These are phyloP conservation scores for Pneumocystis sp. DNA, from an alignment of 1,139 yeast species.

Conservation along the genomic window DNA sequence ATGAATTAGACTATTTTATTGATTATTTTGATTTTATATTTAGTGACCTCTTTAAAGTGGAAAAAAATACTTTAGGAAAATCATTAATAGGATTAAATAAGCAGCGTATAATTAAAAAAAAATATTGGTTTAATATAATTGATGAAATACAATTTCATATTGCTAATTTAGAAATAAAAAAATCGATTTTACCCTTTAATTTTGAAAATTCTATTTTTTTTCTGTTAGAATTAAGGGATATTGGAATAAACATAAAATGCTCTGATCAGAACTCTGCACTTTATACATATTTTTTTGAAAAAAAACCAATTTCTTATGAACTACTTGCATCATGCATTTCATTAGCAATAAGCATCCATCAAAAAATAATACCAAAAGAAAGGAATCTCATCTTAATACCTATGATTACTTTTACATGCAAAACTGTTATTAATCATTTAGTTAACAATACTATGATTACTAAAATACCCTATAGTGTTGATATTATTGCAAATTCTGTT, in stretches of 20 bases:
- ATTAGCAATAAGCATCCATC: constrained; percentile 21
- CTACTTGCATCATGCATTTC: constrained; percentile 27
- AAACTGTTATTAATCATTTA: constrained; percentile 26
- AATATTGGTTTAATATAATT: constrained; percentile 7
- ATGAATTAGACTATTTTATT: neutral
- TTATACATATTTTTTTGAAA: constrained; percentile 25
- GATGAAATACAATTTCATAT: constrained; percentile 15
- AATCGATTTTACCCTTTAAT: constrained; percentile 4
- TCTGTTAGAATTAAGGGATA: constrained; percentile 24
- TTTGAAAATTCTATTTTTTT: constrained; percentile 13
- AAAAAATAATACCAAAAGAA: constrained; percentile 22
- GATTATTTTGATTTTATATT: constrained; percentile 18
- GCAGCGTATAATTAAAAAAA: neutral
- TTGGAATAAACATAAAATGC: constrained; percentile 26
- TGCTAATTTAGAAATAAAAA: constrained; percentile 10
- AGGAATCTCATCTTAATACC: constrained; percentile 28
- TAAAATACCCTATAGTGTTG: constrained; percentile 3
- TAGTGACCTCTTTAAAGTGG: constrained; percentile 11
- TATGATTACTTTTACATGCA: constrained; percentile 24
- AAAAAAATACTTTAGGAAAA: neutral
- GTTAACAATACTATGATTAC: constrained; percentile 18
- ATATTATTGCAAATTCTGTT: constrained; percentile 20
- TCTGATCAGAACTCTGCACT: constrained; percentile 28
- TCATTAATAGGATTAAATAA: neutral
- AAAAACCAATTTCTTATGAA: constrained; percentile 28